These are phyloP conservation scores for Apiospora sp. DNA, from an alignment of 2,329 filamentous ascomycete genomes.

Conservation along the genomic window DNA sequence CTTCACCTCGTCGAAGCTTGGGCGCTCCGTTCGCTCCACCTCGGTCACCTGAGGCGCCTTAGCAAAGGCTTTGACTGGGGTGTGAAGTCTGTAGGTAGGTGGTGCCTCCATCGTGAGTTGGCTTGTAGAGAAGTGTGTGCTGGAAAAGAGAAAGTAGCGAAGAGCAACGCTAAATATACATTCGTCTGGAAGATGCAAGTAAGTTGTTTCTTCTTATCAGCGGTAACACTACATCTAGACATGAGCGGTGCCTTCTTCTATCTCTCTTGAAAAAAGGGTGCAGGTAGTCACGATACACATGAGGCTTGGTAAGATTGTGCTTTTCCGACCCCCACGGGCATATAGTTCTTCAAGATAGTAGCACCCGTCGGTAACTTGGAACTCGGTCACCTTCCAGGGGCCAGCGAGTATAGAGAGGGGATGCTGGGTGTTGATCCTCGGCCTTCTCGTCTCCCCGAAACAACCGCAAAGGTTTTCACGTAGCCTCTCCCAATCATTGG, in stretches of 20 bases:
- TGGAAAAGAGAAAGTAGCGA: neutral
- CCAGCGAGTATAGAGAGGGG: neutral
- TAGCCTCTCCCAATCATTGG: neutral
- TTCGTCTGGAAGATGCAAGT: neutral
- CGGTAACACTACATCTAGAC: no score
- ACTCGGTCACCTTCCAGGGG: neutral
- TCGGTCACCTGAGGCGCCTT: neutral
- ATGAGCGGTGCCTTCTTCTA: neutral
- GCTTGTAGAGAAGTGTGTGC: neutral
- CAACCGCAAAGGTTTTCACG: neutral
- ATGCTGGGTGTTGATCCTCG: neutral
- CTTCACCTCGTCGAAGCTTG: conserved; percentile 3
- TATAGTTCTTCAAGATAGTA: neutral
- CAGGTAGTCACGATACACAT: no score
- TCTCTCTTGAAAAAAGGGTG: neutral
- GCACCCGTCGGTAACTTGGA: neutral
- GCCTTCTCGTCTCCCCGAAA: neutral
- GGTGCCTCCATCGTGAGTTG: neutral
- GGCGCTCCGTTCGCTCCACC: neutral
- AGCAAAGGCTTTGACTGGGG: neutral
- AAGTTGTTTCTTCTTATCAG: no score
- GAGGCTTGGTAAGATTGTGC: neutral
- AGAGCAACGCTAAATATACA: neutral
- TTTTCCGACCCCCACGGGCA: no score
- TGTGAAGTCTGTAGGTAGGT: neutral